These are phyloP conservation scores for Chalciporus sphaerocephalus DNA, from an alignment of 768 basidiomycete genomes.

Conservation along the genomic window DNA sequence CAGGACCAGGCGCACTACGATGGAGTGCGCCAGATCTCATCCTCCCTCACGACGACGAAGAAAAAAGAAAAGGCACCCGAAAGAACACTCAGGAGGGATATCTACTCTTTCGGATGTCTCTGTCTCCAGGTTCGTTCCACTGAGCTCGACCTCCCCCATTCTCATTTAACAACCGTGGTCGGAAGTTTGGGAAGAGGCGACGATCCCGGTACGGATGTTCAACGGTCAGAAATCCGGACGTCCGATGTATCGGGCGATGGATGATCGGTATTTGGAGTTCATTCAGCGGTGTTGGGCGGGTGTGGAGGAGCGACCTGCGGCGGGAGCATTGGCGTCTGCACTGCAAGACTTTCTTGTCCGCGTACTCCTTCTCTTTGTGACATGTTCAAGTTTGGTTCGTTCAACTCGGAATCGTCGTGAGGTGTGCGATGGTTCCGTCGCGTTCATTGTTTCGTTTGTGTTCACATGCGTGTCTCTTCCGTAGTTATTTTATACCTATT, in stretches of 20 bases:
- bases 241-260: not conserved
- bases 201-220: constrained; percentile 4
- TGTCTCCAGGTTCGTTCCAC: constrained; percentile 5
- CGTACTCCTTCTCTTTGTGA: not conserved
- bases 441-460: no score
- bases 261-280: not conserved
- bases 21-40: no score
- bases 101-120: no score
- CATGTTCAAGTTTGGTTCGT: not conserved
- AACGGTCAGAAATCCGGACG: not conserved
- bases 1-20: no score
- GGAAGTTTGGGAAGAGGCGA: not conserved
- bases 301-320: not conserved
- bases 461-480: no score
- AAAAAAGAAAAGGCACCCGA: no score
- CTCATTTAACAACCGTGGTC: not conserved
- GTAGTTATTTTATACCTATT: no score
- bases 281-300: not conserved
- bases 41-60: not conserved
- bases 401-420: not conserved
- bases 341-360: not conserved
- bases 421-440: no score
- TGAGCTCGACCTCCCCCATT: not conserved
- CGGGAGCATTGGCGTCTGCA: not conserved
- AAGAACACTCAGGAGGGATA: no score